Percentiles rank a stretch among this genome's conserved stretches.
These are phyloP conservation scores for Globisporangium radiosum DNA, from an alignment of 352 stramenopile genomes.

Conservation along the genomic window DNA sequence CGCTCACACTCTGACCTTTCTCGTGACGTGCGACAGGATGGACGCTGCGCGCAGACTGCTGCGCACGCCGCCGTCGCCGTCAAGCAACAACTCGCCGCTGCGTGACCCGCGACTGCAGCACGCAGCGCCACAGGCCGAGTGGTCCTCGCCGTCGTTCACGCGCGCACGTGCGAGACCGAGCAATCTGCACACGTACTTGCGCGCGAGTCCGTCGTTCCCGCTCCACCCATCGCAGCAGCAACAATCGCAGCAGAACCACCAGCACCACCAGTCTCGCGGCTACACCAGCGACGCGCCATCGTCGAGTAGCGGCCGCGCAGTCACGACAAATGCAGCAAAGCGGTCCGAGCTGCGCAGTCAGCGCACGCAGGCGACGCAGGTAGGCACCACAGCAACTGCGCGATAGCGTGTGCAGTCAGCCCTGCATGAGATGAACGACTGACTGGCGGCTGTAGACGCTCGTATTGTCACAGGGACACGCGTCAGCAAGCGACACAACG, in stretches of 20 bases:
- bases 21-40: conserved; percentile 16
- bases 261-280: conserved; percentile 1
- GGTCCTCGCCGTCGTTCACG: conserved; percentile 33
- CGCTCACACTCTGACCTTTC: neutral
- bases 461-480: neutral
- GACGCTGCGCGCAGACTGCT: conserved; percentile 20
- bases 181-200: conserved; percentile 30
- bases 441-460: neutral
- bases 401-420: neutral
- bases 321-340: neutral
- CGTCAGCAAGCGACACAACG: neutral
- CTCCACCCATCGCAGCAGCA: conserved; percentile 13
- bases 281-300: neutral
- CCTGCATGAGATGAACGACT: too few relatives aligned
- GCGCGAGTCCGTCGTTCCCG: conserved; percentile 29
- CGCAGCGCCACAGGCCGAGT: conserved; percentile 10
- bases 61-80: conserved; percentile 15
- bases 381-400: neutral
- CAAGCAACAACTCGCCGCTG: neutral
- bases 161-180: conserved; percentile 34
- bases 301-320: conserved; percentile 5
- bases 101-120: neutral
- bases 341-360: conserved; percentile 7
- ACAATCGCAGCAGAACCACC: conserved; percentile 9
- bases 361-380: conserved; percentile 23